Percentiles rank a stretch among this genome's conserved stretches.
These are phyloP conservation scores for Auricularia cornea DNA, from an alignment of 768 basidiomycete species.

Conservation along the genomic window DNA sequence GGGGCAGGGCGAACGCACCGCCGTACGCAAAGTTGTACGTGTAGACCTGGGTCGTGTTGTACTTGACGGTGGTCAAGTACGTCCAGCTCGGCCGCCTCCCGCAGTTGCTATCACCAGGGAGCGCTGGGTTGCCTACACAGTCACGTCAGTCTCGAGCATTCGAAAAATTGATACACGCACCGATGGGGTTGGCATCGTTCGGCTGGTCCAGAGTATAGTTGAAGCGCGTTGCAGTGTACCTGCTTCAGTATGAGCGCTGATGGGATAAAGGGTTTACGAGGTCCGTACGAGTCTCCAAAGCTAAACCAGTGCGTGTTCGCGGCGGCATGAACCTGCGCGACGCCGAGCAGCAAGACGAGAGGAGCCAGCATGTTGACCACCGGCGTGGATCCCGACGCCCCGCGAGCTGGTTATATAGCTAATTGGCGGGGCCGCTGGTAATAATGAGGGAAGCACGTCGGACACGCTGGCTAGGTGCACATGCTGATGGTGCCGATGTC, in stretches of 20 bases:
- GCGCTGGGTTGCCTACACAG: slow-evolving; percentile 33
- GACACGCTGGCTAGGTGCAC: too few relatives aligned
- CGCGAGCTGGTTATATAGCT: too few relatives aligned
- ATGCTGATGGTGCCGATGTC: too few relatives aligned
- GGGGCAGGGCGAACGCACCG: slow-evolving; percentile 44
- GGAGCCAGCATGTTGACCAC: too few relatives aligned
- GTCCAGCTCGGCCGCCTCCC: slow-evolving; percentile 45
- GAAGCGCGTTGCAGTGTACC: slow-evolving; percentile 52
- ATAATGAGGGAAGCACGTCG: too few relatives aligned
- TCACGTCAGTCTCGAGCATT: too few relatives aligned
- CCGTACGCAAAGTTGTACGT: slow-evolving; percentile 63
- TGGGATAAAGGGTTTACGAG: too few relatives aligned
- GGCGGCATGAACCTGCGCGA: too few relatives aligned
- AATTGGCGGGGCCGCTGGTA: too few relatives aligned
- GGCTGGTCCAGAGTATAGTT: slow-evolving; percentile 31
- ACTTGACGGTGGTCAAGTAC: slow-evolving; percentile 40
- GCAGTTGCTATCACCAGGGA: slow-evolving; percentile 44
- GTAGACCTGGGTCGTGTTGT: slow-evolving; percentile 45
- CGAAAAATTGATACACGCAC: slow-evolving; percentile 8
- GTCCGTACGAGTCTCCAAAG: slow-evolving; percentile 35
- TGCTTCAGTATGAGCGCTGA: too few relatives aligned
- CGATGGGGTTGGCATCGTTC: slow-evolving; percentile 38
- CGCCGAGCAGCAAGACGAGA: too few relatives aligned
- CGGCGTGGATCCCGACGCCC: too few relatives aligned
- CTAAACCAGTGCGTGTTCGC: slow-evolving; percentile 46